Conservation (phyloP, 768 basidiomycete genomes). For the Lactarius sp. region DNA sequence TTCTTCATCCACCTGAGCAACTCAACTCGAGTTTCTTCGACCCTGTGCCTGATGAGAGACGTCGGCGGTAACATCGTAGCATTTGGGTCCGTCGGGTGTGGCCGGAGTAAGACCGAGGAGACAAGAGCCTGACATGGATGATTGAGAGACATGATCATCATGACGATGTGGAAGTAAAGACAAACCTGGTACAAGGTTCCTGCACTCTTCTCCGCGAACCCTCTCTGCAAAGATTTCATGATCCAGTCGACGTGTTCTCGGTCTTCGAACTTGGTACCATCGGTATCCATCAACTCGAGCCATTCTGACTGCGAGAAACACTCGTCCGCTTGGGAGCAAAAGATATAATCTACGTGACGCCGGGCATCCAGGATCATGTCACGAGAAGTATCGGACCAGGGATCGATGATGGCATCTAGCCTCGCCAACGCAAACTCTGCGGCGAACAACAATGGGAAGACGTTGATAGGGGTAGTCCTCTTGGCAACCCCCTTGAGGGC, state of each 20-base stretch:
- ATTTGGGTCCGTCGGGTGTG: conserved; percentile 53
- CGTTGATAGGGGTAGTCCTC: conserved; percentile 59
- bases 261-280: conserved; percentile 73
- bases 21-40: conserved; percentile 67
- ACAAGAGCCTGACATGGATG: conserved; percentile 54
- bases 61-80: conserved; percentile 63
- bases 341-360: conserved; percentile 54
- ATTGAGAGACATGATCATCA: neutral
- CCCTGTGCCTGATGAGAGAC: conserved; percentile 62
- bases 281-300: conserved; percentile 66
- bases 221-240: conserved; percentile 58
- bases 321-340: conserved; percentile 53
- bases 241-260: conserved; percentile 73
- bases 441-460: conserved; percentile 64
- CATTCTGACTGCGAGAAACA: conserved; percentile 71
- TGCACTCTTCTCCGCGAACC: conserved; percentile 61
- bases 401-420: conserved; percentile 52
- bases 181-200: conserved; percentile 71
- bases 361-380: conserved; percentile 66
- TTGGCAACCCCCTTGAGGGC: conserved; percentile 72
- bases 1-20: conserved; percentile 70
- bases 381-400: conserved; percentile 62
- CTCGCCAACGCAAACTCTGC: conserved; percentile 57
- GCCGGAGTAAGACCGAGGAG: conserved; percentile 62
- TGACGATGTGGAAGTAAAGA: neutral